Base-by-base conservation (phyloP, 345 rosid species). In the Eucalyptus brandiana region DNA sequence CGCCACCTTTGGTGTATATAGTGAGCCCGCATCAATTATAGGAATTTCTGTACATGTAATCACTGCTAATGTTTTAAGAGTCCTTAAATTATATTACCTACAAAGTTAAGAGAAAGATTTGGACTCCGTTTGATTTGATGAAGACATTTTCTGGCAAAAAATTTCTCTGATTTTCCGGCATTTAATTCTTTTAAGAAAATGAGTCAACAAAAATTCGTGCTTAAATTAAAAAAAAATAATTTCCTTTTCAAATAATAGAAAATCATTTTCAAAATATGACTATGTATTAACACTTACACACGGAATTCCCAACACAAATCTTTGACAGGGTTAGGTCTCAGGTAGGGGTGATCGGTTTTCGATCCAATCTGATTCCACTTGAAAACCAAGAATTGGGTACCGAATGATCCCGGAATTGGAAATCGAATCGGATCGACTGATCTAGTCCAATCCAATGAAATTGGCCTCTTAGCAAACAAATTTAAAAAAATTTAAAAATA, bases 371-470 rank as follows among this genome's bases (percentile, higher is more conserved):
- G 1, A 0, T 53, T 53, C 4, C 5, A 53, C 10, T 9, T 21
- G 4, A 21, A 2, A 53, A 21, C 2, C 26, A 53, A 0, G 1
- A 53, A 53, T 53, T 53, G 24, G 56, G n/a, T n/a, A 53, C 1
- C 21, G 0, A 4, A 53, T 0, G 2, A 2, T 53, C 54, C 0
- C 18, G 0, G 8, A 3, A 51, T 18, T 3, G 4, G 23, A 51
- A 51, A 51, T 51, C 4, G 1, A 0, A 7, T 4, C 4, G 5
- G 10, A 7, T 3, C 4, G 0, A 19, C 58, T 0, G 5, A 53
- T 53, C 24, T 21, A 53, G 26, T 21, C 2, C 24, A 0, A 53
- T 53, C 11, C 5, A 53, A 4, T 53, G 58, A 21, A 53, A 21
- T 1, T 1, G 0, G 1, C 58, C 58, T 8, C 26, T 53, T 53